Percentiles rank a stretch among this genome's conserved stretches.
These are phyloP conservation scores for Blastocladiella britannica DNA, from an alignment of 192 early-diverging fungal species.

Conservation along the genomic window DNA sequence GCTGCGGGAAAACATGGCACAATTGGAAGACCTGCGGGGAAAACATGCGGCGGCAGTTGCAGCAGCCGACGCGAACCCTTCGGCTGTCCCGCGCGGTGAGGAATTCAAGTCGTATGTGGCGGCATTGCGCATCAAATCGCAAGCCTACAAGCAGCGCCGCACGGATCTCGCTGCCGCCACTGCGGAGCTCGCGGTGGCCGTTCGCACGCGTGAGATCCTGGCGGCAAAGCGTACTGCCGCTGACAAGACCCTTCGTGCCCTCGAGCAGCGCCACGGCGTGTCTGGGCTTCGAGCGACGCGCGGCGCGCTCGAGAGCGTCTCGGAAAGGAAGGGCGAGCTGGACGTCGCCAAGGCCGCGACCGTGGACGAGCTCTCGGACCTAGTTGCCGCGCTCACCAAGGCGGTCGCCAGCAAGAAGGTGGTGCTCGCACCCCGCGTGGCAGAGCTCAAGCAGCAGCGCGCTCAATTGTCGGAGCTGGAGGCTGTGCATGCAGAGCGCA, in stretches of 20 bases:
- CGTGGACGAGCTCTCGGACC: conserved; percentile 25
- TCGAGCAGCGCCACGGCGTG: conserved; percentile 14
- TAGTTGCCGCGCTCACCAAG: conserved; percentile 22
- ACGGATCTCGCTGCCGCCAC: conserved; percentile 24
- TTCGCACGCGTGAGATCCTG: conserved; percentile 24
- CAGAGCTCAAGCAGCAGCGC: conserved; percentile 23
- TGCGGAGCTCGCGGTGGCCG: conserved; percentile 28
- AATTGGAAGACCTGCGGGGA: too few relatives aligned
- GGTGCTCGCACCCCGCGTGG: conserved; percentile 26
- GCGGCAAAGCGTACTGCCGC: conserved; percentile 7
- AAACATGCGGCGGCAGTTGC: too few relatives aligned
- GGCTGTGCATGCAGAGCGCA: conserved; percentile 29
- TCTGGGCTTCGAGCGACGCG: conserved; percentile 9
- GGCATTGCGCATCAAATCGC: conserved; percentile 35
- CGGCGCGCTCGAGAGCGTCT: conserved; percentile 11
- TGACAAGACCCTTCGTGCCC: conserved; percentile 8
- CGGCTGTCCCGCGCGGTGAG: conserved; percentile 17
- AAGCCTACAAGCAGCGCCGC: conserved; percentile 30
- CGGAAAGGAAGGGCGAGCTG: conserved; percentile 31
- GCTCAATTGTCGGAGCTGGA: conserved; percentile 22
- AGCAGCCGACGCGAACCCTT: too few relatives aligned
- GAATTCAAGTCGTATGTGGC: conserved; percentile 38
- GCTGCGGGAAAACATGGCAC: conserved; percentile 4
- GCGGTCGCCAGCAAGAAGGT: conserved; percentile 34
- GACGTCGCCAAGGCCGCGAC: conserved; percentile 32